Conservation (phyloP, 2,329 filamentous ascomycete genomes). For the Cladosporium sp. region DNA sequence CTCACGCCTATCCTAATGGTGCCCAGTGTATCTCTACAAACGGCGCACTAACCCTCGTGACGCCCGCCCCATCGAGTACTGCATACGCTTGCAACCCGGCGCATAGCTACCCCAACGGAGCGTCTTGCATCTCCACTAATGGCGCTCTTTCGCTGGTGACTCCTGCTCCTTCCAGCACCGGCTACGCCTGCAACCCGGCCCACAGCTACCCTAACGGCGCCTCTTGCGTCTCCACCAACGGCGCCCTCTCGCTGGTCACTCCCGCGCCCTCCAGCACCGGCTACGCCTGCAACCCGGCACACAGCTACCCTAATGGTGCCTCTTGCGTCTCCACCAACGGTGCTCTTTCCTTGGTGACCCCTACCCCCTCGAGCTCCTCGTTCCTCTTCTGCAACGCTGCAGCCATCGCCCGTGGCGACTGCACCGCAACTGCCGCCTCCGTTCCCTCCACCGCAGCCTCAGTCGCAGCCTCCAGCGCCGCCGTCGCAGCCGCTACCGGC, state of each 20-base stretch:
- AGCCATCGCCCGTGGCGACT: slow-evolving; percentile 7
- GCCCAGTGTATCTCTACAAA: slow-evolving; percentile 13
- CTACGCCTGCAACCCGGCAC: slow-evolving; percentile 21
- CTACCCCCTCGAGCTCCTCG: slow-evolving; percentile 6
- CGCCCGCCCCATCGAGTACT: slow-evolving; percentile 1
- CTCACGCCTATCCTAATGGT: slow-evolving; percentile 16
- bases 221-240: slow-evolving; percentile 12
- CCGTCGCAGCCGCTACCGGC: background rate
- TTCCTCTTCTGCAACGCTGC: background rate
- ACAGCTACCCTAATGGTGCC: slow-evolving; percentile 17
- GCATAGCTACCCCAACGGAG: slow-evolving; percentile 17
- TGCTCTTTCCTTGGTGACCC: slow-evolving; percentile 14
- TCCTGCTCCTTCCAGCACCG: slow-evolving; percentile 2
- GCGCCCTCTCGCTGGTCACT: slow-evolving; percentile 14
- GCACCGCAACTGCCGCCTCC: slow-evolving; percentile 6
- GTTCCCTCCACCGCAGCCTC: slow-evolving; percentile 1
- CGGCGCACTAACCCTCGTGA: slow-evolving; percentile 14
- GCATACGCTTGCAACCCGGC: slow-evolving; percentile 21
- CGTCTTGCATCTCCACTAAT: slow-evolving; percentile 14
- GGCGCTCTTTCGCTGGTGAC: slow-evolving; percentile 16
- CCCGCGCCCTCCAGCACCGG: slow-evolving; percentile 1
- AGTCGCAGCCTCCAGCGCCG: background rate
- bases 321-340: slow-evolving; percentile 16
- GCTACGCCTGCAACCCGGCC: slow-evolving; percentile 15
- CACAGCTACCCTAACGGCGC: slow-evolving; percentile 16